Evolutionary conservation across 2,329 filamentous ascomycete species (phyloP).

Genomic region (Aurifilum marmelostoma): DNA sequence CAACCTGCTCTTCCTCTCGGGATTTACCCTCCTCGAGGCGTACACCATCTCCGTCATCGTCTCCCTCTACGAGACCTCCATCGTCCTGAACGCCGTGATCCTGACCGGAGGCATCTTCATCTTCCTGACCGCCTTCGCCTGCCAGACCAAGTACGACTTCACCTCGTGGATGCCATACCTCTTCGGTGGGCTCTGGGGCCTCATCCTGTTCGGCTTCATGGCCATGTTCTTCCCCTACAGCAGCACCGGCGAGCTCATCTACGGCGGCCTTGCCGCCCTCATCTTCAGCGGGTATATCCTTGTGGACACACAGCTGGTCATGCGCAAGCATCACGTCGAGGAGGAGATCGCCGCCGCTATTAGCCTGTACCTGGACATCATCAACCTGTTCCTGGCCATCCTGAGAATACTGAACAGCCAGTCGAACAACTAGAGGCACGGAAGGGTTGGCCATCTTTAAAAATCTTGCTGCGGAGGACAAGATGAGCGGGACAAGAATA

Average conservation of each 20-base stretch:
- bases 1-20: conserved; percentile 88
- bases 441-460: neutral
- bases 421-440: conserved; percentile 74
- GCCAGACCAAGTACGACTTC: conserved; percentile 98
- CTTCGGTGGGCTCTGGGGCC: conserved; percentile 85
- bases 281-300: conserved; percentile 95
- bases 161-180: conserved; percentile 96
- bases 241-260: conserved; percentile 82
- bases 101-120: conserved; percentile 85
- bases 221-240: conserved; percentile 83
- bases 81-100: conserved; percentile 88
- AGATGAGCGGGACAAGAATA: conserved; percentile 3
- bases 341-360: conserved; percentile 97
- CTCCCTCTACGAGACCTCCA: conserved; percentile 80
- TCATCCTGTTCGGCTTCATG: conserved; percentile 94
- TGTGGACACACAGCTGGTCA: conserved; percentile 92
- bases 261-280: conserved; percentile 78
- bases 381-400: conserved; percentile 97
- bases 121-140: conserved; percentile 83
- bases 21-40: conserved; percentile 89
- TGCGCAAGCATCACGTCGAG: conserved; percentile 96
- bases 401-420: conserved; percentile 95
- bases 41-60: conserved; percentile 93
- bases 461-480: neutral
- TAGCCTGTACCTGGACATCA: conserved; percentile 91